Conservation (phyloP, 257 asterid genomes). For the Plantago ovata region DNA sequence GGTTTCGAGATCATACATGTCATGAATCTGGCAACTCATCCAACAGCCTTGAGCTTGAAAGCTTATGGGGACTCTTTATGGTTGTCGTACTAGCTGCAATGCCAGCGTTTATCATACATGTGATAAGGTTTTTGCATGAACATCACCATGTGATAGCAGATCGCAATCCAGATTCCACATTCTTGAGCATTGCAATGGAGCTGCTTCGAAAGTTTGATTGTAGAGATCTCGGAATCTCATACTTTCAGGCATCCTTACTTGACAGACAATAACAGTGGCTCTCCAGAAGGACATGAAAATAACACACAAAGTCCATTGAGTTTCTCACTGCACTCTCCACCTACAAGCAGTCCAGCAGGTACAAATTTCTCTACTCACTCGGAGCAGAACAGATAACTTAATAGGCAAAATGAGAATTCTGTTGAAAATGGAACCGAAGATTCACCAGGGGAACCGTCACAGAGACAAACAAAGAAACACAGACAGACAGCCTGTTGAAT, state of each 20-base stretch:
- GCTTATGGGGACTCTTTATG: slow-evolving; percentile 56
- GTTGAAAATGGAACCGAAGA: no score
- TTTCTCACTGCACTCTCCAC: no score
- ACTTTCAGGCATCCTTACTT: slow-evolving; percentile 18
- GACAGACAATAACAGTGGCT: no score
- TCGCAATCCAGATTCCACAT: slow-evolving; percentile 17
- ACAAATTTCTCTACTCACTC: no score
- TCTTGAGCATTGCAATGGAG: slow-evolving; percentile 6
- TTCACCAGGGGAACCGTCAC: no score
- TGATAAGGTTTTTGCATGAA: slow-evolving; percentile 28
- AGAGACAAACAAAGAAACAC: no score
- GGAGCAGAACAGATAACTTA: no score
- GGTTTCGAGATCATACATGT: slow-evolving; percentile 26
- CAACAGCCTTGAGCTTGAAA: slow-evolving; percentile 37
- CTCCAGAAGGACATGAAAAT: no score
- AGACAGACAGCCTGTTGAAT: no score
- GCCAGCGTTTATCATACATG: slow-evolving; percentile 18
- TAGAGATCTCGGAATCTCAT: slow-evolving; percentile 27
- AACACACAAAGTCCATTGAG: no score
- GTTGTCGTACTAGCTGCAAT: slow-evolving; percentile 28
- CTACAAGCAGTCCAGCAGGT: no score
- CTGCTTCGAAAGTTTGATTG: slow-evolving; percentile 20
- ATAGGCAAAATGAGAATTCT: no score
- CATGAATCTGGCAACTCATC: slow-evolving; percentile 22
- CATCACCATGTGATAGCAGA: slow-evolving; percentile 20